Evolutionary conservation across 352 stramenopile genomes (phyloP), one percentile per base, ranked within the genome.

Genomic region (Aphanomyces invadans): DNA sequence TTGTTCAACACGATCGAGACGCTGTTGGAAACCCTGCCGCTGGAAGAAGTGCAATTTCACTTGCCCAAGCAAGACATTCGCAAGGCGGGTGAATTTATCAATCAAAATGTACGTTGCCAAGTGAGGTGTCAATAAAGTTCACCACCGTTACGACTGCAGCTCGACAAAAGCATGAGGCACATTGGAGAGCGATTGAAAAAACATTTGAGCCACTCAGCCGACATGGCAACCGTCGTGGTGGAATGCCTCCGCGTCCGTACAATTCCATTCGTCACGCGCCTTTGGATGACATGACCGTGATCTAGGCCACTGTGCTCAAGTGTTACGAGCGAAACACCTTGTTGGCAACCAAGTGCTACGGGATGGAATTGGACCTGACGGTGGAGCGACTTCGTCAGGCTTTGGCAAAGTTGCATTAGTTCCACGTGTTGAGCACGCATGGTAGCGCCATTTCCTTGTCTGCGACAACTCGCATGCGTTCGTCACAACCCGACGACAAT

Each of bases 11-110:
- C 46, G n/a, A 78, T 90, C 15, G 77, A 83, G 46, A 72, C 71
- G 31, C 56, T 89, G 10, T 76, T 88, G 26, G 65, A 74, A 38
- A 81, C 76, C 4, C 68, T 91, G 0, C 83, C 83, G 7, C 68
- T 74, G 0, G 68, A 78, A 4, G 83, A 91, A 49, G 85, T 91
- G 23, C 74, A 86, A 49, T 89, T 86, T 60, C 80, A 91, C 71
- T 70, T 71, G 12, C 70, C 83, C 0, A 80, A 81, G 0, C 79
- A 87, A 51, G 77, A 89, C 36, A 73, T 86, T 15, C 76, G 80
- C 11, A 78, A 74, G 2, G 72, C 78, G 3, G 52, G 87, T 4
- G 78, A 91, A 2, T 60, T 72, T 5, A 76, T 21, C 36, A 49
- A 51, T 38, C 55, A 64, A 25, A 36, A 11, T 29, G 55, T 64